Evolutionary conservation across 306 rosid genomes (phyloP).

Genomic region (Hippophae rhamnoides): DNA sequence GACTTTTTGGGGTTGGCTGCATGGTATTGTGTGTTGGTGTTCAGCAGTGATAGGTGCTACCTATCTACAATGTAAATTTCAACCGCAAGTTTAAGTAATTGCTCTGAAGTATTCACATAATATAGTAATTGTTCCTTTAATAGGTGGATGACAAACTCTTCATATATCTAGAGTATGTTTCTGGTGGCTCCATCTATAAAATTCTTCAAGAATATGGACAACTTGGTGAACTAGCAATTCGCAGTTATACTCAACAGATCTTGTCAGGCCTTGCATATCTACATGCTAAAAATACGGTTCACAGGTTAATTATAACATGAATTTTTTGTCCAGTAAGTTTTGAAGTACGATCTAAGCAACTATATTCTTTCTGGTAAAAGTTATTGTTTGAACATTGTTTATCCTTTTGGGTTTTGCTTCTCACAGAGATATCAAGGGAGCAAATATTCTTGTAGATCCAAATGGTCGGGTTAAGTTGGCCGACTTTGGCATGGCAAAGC

Average conservation of each 20-base stretch:
- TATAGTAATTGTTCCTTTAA: slow-evolving; percentile 22
- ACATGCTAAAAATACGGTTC: slow-evolving; percentile 85
- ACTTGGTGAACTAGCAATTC: slow-evolving; percentile 81
- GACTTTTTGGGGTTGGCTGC: background rate
- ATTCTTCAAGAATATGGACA: slow-evolving; percentile 91
- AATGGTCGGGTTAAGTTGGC: slow-evolving; percentile 88
- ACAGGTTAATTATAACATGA: slow-evolving; percentile 34
- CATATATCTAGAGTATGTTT: slow-evolving; percentile 92
- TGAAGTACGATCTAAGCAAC: background rate
- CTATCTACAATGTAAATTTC: background rate
- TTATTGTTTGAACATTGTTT: slow-evolving; percentile 7
- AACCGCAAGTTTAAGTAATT: background rate
- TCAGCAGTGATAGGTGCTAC: no score
- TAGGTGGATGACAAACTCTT: slow-evolving; percentile 85
- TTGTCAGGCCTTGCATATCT: slow-evolving; percentile 94
- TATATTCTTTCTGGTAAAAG: slow-evolving; percentile 6
- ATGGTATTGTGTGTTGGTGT: background rate
- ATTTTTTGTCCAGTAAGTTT: no score
- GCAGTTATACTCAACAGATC: slow-evolving; percentile 89
- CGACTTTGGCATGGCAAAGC: slow-evolving; percentile 99
- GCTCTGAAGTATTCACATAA: slow-evolving; percentile 10
- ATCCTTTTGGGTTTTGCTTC: slow-evolving; percentile 18
- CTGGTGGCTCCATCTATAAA: slow-evolving; percentile 95
- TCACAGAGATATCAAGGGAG: slow-evolving; percentile 91
- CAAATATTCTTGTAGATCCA: slow-evolving; percentile 96